Evolutionary conservation across 768 basidiomycete species (phyloP), one percentile per base, ranked within the genome.

Genomic region (Rhizopogon sp.): DNA sequence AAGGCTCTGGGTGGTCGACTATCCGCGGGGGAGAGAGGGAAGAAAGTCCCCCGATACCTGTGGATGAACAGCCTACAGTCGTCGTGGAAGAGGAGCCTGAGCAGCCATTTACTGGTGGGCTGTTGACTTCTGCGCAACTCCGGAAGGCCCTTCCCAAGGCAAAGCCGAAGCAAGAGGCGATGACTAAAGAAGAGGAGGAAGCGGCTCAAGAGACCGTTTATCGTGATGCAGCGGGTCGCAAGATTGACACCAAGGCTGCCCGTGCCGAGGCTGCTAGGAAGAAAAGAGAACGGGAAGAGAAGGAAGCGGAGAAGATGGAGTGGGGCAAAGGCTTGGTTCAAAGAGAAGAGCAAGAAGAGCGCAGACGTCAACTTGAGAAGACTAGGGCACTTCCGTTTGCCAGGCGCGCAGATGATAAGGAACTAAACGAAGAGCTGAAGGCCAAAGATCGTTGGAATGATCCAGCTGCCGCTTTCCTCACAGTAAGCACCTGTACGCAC

Each of bases 261-360:
- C 81, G 79, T 54, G 95, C 91, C 13, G 94, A 95, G 64, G 91
- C 92, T 31, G 88, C 88, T 42, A 76, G 85, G 60, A 68, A 80
- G 69, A 93, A 93, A 64, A 79, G 91, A 20, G 87, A 93, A 66
- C 76, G 78, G 55, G 87, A 94, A 67, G 90, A 97, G 73, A 84
- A 82, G 65, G 92, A 96, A 65, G 88, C 88, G 49, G 75, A 81
- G 66, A 95, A 92, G 75, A 93, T 96, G 91, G 91, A 96, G 67
- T 98, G 97, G 97, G 93, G 93, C 1, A 98, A 96, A 70, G 97
- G 97, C 31, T 64, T 98, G 37, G 88, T 93, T 39, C 97, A 98
- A 73, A 75, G 85, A 56, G 87, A 90, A 22, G 89, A 94, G 56
- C 73, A 78, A 51, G 90, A 94, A 71, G 81, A 79, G 65, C 73